These are phyloP conservation scores for Cyberlindnera xishuangbannaensis DNA, from an alignment of 805 yeast species.

Conservation along the genomic window DNA sequence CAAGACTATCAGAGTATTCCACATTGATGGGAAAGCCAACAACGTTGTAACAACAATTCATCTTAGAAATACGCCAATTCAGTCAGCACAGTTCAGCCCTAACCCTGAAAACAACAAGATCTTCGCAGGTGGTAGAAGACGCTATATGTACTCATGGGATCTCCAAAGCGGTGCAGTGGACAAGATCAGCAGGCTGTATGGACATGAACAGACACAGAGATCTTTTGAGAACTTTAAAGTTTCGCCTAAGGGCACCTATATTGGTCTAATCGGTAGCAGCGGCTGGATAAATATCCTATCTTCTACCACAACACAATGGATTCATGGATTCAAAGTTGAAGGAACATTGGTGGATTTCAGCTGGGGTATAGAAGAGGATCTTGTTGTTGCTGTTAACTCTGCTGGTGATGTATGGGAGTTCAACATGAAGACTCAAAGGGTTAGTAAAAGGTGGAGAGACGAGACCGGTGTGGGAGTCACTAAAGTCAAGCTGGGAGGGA, in stretches of 20 bases:
- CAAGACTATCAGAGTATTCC: constrained; percentile 77
- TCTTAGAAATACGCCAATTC: constrained; percentile 73
- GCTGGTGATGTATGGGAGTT: constrained; percentile 92
- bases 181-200: constrained; percentile 84
- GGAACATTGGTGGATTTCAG: constrained; percentile 81
- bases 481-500: constrained; percentile 64
- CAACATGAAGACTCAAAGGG: constrained; percentile 42
- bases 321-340: constrained; percentile 82
- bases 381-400: constrained; percentile 57
- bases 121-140: constrained; percentile 86
- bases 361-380: constrained; percentile 44
- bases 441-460: constrained; percentile 74
- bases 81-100: constrained; percentile 61
- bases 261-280: constrained; percentile 75
- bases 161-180: constrained; percentile 68
- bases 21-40: constrained; percentile 83
- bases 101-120: constrained; percentile 45
- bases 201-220: constrained; percentile 79
- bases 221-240: constrained; percentile 83
- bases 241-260: constrained; percentile 63
- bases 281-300: constrained; percentile 89
- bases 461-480: constrained; percentile 84
- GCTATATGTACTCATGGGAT: constrained; percentile 91
- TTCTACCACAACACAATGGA: constrained; percentile 78
- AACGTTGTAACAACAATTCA: constrained; percentile 77